phyloP scores from a whole-genome alignment of 1,284 basidiomycete genomes.

The Erythrobasidium hasegawianum region DNA sequence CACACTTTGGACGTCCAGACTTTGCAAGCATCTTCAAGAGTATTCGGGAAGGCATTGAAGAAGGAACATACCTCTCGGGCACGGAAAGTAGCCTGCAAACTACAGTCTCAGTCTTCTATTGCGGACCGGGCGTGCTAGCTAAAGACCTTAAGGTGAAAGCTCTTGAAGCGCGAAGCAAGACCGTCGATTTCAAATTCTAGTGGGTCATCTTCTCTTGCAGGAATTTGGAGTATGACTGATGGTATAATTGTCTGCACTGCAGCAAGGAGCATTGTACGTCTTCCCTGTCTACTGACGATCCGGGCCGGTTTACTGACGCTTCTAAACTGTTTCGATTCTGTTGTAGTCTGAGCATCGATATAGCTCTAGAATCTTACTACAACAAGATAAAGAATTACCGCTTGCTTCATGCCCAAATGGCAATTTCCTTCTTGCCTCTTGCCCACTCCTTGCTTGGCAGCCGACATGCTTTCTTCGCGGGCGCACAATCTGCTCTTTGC shows the following conservation, averaged over 20 bases:
- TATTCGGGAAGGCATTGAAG: conserved; percentile 68
- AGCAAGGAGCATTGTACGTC: conserved; percentile 33
- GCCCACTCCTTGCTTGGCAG: neutral
- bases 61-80: conserved; percentile 71
- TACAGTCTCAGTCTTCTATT: conserved; percentile 62
- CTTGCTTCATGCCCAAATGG: too few relatives aligned
- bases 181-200: conserved; percentile 65
- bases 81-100: conserved; percentile 70
- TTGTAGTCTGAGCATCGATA: too few relatives aligned
- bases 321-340: too few relatives aligned
- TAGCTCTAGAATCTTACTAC: too few relatives aligned
- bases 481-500: conserved; percentile 7
- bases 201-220: too few relatives aligned
- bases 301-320: too few relatives aligned
- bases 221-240: too few relatives aligned
- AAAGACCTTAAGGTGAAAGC: conserved; percentile 69
- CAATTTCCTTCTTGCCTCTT: neutral
- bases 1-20: conserved; percentile 81
- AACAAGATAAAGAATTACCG: too few relatives aligned
- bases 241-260: neutral
- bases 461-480: conserved; percentile 17
- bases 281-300: too few relatives aligned
- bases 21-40: conserved; percentile 72
- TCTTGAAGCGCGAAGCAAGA: conserved; percentile 56
- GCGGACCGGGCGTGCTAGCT: conserved; percentile 56